Evolutionary conservation across 257 asterid species (phyloP), one percentile per base, ranked within the genome.

Genomic region (Solanum phureja): DNA sequence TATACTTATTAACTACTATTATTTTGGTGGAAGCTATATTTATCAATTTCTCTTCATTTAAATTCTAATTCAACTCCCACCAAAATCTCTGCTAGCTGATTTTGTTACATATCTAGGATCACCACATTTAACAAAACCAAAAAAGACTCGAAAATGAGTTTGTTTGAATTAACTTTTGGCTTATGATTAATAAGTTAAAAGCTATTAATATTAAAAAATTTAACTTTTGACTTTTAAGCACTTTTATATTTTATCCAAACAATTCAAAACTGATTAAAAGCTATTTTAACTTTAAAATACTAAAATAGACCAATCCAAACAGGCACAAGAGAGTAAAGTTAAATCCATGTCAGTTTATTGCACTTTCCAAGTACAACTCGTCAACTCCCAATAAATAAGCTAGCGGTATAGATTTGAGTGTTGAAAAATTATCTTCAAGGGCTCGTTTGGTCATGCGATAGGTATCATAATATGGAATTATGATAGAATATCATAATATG

Each of bases 251-350:
- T 52, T 52, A 52, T 0, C 23, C 3, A 16, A 52, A 0, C 1
- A 52, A 0, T 49, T 2, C 1, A 2, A 49, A 52, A 52, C 1
- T 52, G 9, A 6, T 52, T 52, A 18, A 18, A 18, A 18, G 0
- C 1, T 52, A 52, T 52, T 52, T 49, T 52, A 5, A 52, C 0
- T 49, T 49, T 0, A 49, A 49, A 49, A 0, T 14, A 16, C 0
- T 52, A 18, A 5, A 18, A 16, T 2, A 52, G 9, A 3, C 4
- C 9, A 2, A 2, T 52, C 0, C n/a, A 16, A 16, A 16, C 3
- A 1, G 8, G 0, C 62, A 69, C 14, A 33, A 16, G 49, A 35
- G 83, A 37, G 14, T 11, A 74, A 40, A 34, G 21, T 72, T n/a
- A n/a, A 37, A 74, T 74, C 3, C 10, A 23, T 3, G 31, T 37